A percentile compares a stretch with the other conserved stretches of the same genome.
Evolutionary conservation across 306 rosid genomes (phyloP).

Genomic region (Glycyrrhiza uralensis): DNA sequence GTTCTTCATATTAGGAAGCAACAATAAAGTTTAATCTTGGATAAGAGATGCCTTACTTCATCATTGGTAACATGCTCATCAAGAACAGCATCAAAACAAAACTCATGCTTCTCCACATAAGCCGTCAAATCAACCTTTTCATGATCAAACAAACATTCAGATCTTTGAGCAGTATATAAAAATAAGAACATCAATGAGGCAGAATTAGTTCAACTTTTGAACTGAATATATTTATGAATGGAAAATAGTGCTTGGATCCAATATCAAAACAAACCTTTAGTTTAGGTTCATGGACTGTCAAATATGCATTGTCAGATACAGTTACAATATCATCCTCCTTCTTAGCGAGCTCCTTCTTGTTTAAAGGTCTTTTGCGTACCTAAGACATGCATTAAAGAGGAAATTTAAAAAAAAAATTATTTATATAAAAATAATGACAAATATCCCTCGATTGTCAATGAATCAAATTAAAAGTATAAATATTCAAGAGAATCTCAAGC

Average conservation of each 20-base stretch:
- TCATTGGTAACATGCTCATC: conserved; percentile 83
- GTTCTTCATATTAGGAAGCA: neutral
- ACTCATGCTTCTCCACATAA: conserved; percentile 97
- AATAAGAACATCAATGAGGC: neutral
- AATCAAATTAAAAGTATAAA: neutral
- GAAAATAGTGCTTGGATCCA: conserved; percentile 2
- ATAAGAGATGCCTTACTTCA: conserved; percentile 52
- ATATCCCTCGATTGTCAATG: conserved; percentile 6
- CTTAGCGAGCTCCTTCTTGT: conserved; percentile 93
- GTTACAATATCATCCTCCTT: conserved; percentile 94
- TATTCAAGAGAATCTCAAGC: neutral
- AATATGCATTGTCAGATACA: conserved; percentile 62
- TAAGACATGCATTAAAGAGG: conserved; percentile 33
- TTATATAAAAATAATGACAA: conserved; percentile 1
- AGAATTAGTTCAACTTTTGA: conserved; percentile 13
- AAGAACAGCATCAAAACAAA: conserved; percentile 97
- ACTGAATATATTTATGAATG: conserved; percentile 13
- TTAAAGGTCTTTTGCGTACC: conserved; percentile 98
- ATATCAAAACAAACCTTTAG: conserved; percentile 60
- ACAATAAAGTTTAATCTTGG: neutral
- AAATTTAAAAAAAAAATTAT: neutral
- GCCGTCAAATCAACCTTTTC: conserved; percentile 97
- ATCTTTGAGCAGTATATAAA: conserved; percentile 1
- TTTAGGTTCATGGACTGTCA: conserved; percentile 91
- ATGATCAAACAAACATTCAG: conserved; percentile 22